Base-by-base conservation (phyloP, 2,329 filamentous ascomycete species). In the Ophiocordyceps camponoti-rufipedis region DNA sequence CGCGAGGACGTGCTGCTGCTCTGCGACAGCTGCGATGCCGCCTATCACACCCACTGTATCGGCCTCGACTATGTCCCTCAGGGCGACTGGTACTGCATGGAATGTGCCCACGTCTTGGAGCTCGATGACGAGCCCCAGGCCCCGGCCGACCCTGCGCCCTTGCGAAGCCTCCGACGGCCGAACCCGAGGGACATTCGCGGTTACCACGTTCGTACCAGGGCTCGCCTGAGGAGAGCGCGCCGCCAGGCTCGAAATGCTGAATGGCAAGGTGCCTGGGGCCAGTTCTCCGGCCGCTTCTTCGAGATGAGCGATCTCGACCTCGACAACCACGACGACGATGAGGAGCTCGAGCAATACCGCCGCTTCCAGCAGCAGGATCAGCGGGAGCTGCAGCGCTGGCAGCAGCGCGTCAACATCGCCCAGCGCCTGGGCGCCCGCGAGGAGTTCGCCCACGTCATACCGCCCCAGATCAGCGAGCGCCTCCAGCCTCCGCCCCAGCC, bases 1-100 rank as follows among this genome's bases (percentile, higher is more conserved):
- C 78, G 89, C 54, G 83, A 91, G 61, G 83, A 93, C 51, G 72
- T 87, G 16, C 74, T 94, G 45, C 78, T 96, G 52, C 76, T 94
- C 49, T 98, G 91, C 65, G 87, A 95, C 61, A 81, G 79, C 56
- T 98, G 91, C 67, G 82, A 94, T 67, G 80, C 81, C 32, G 76
- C 84, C 41, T 94, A 89, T 55, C 91, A 98, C 62, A 87, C 87
- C 43, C 85, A 93, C 61, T 98, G 91, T 62, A 77, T 94, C 49
- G 88, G 85, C 32, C 72, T 94, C 44, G 80, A 88, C 48, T 66
- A 71, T 45, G 76, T 94, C 46, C 87, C 88, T 19, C 65, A 72
- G 29, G 84, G 83, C 28, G 70, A 80, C 51, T 98, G 89, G 88
- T 94, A 89, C 61, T 98, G 91, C 66, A 80, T 91, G 62, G 78